phyloP scores from a whole-genome alignment of 176 grass and related monocot species.

The Zea mays region Zm-B73-REFERENCE-NAM-5.0 NC_050096.1:268188001-268188500 shows the following conservation, averaged over 20 bases:
- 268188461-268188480: not conserved
- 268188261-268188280: not conserved
- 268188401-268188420: not conserved
- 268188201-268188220: not conserved
- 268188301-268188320: not conserved
- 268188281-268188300: not conserved
- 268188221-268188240: not conserved
- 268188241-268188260: not conserved
- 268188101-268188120: constrained; percentile 66
- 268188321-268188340: not conserved
- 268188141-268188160: constrained; percentile 44
- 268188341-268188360: too few species aligned
- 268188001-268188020: not conserved
- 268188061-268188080: not conserved
- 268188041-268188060: not conserved
- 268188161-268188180: not conserved
- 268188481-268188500: not conserved
- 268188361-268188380: not conserved
- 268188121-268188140: constrained; percentile 68
- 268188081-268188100: constrained; percentile 70
- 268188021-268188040: not conserved
- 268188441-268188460: not conserved
- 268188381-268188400: not conserved
- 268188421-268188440: not conserved
- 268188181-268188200: not conserved